Percentiles rank a stretch among this genome's conserved stretches.
Conservation (phyloP, 177 flowering plant species). For the Tripterygium wilfordii region DNA sequence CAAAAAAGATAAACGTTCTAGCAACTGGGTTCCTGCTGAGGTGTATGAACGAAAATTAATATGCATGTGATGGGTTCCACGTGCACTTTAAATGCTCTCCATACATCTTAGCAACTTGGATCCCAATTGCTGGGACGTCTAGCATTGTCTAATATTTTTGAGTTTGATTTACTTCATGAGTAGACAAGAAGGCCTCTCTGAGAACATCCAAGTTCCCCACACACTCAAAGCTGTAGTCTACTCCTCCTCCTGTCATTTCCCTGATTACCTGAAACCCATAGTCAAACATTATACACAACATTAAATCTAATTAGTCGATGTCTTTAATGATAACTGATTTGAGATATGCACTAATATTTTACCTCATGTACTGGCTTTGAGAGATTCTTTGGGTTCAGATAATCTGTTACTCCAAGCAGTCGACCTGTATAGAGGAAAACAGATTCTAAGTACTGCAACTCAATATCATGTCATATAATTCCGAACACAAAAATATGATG, state of each 20-base stretch:
- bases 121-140: too few species aligned
- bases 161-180: constrained; percentile 45
- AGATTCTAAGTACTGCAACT: too few species aligned
- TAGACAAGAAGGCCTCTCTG: constrained; percentile 67
- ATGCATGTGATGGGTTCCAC: too few species aligned
- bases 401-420: constrained; percentile 63
- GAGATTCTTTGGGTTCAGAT: constrained; percentile 52
- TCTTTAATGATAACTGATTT: too few species aligned
- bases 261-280: constrained; percentile 44
- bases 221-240: constrained; percentile 76
- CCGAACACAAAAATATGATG: too few species aligned
- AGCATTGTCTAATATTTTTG: background rate
- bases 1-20: background rate
- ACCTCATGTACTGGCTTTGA: constrained; percentile 61
- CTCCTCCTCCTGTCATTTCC: constrained; percentile 65
- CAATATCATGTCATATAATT: too few species aligned
- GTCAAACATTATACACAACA: too few species aligned
- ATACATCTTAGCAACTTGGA: too few species aligned
- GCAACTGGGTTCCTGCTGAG: background rate
- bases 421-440: constrained; percentile 30
- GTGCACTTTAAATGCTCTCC: too few species aligned
- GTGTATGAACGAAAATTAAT: too few species aligned
- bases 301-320: too few species aligned
- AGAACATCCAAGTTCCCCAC: constrained; percentile 62
- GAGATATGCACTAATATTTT: too few species aligned